Evolutionary conservation across 106 monocot species (phyloP).

Genomic region (Acorus calamus): DNA sequence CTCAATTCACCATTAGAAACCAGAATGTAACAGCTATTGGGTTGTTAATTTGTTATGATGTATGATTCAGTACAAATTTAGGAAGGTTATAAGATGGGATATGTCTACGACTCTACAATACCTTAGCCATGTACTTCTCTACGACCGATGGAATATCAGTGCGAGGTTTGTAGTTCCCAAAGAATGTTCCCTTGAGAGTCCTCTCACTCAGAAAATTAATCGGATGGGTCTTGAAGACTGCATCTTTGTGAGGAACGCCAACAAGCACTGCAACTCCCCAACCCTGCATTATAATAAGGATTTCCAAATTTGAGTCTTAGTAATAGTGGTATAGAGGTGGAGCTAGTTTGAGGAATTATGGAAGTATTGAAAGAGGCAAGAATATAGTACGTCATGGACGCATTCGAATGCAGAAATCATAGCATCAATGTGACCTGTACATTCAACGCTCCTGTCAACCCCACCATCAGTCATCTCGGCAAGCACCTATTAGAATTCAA

Average conservation of each 20-base stretch:
- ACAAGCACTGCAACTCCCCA: constrained; percentile 88
- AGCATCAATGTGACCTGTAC: constrained; percentile 62
- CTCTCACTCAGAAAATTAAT: constrained; percentile 60
- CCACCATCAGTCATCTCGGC: constrained; percentile 76
- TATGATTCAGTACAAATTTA: no score
- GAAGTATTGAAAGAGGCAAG: background rate
- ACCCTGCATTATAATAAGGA: constrained; percentile 23
- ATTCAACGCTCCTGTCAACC: constrained; percentile 65
- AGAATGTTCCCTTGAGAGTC: constrained; percentile 82
- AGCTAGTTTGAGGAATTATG: no score
- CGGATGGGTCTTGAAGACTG: constrained; percentile 63
- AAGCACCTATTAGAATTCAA: constrained; percentile 29
- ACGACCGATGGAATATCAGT: constrained; percentile 62
- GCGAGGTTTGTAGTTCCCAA: constrained; percentile 86
- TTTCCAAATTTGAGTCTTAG: background rate
- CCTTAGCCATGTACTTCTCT: constrained; percentile 62
- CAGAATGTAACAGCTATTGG: no score
- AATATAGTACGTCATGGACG: constrained; percentile 53
- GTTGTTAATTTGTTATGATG: no score
- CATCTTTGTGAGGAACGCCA: constrained; percentile 72
- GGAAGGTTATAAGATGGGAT: no score
- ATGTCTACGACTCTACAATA: background rate
- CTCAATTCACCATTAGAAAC: background rate
- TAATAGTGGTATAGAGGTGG: background rate
- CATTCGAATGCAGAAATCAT: constrained; percentile 91